Conservation (phyloP, 1,139 yeast genomes). For the Magnusiomyces magnusii region DNA sequence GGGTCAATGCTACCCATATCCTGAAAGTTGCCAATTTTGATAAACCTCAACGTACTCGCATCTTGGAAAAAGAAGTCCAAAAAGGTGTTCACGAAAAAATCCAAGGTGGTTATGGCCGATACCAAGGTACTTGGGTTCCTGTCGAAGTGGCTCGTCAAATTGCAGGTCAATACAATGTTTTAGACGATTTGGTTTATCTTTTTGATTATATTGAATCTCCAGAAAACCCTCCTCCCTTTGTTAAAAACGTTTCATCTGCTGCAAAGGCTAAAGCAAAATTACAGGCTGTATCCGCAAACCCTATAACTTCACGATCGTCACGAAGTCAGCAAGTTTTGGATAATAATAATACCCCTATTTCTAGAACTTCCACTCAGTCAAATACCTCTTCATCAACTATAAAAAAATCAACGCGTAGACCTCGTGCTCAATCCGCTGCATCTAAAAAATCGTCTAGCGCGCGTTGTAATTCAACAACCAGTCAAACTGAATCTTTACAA, state of each 20-base stretch:
- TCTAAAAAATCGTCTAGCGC: no score
- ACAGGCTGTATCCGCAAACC: background rate
- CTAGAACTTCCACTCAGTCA: background rate
- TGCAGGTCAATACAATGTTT: constrained; percentile 68
- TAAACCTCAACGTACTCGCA: constrained; percentile 75
- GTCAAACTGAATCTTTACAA: background rate
- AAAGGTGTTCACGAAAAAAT: constrained; percentile 83
- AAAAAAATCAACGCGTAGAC: constrained; percentile 6
- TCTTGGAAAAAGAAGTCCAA: constrained; percentile 81
- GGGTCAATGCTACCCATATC: constrained; percentile 89
- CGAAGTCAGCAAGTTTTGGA: background rate
- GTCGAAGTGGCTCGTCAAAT: constrained; percentile 45
- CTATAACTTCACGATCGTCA: background rate
- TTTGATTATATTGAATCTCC: constrained; percentile 41
- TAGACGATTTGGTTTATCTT: constrained; percentile 55
- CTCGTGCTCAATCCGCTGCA: constrained; percentile 6
- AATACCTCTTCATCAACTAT: constrained; percentile 8
- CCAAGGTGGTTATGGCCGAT: constrained; percentile 92
- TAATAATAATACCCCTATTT: background rate
- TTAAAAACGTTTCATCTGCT: constrained; percentile 25
- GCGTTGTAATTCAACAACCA: no score
- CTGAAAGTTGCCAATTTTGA: constrained; percentile 82
- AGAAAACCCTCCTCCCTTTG: constrained; percentile 34
- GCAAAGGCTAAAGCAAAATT: constrained; percentile 10
- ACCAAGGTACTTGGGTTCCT: constrained; percentile 96